Evolutionary conservation across 805 yeast genomes (phyloP).

Genomic region (Candida tallmaniae): DNA sequence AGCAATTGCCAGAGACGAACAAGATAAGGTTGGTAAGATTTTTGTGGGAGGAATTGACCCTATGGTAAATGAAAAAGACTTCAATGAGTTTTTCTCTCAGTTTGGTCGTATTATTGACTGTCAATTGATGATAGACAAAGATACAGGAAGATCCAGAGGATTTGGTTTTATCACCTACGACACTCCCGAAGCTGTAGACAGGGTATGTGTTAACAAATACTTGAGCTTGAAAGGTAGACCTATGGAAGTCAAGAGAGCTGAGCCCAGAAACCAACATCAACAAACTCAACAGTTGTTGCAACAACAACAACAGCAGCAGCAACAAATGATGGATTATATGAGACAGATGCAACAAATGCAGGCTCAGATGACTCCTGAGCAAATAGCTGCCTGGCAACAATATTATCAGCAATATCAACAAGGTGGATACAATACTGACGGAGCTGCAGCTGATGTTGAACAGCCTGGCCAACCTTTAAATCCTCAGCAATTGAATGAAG

Average conservation of each 20-base stretch:
- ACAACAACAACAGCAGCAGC: constrained; percentile 23
- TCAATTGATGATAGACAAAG: constrained; percentile 95
- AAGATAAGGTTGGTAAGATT: constrained; percentile 92
- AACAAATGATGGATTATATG: constrained; percentile 12
- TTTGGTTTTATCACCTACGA: constrained; percentile 96
- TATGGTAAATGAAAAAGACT: constrained; percentile 87
- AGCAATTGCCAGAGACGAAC: constrained; percentile 96
- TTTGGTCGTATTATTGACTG: constrained; percentile 93
- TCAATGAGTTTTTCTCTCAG: constrained; percentile 77
- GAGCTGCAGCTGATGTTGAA: constrained; percentile 17
- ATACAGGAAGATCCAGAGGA: constrained; percentile 94
- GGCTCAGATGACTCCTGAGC: constrained; percentile 60
- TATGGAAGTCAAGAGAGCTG: constrained; percentile 81
- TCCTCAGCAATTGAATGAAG: constrained; percentile 34
- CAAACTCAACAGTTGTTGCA: constrained; percentile 31
- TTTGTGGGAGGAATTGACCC: constrained; percentile 97
- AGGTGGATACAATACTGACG: constrained; percentile 26
- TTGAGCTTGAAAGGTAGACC: constrained; percentile 81
- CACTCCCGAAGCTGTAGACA: constrained; percentile 89
- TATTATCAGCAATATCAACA: constrained; percentile 62
- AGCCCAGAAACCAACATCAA: constrained; percentile 69
- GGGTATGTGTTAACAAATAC: constrained; percentile 76
- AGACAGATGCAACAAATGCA: constrained; percentile 26
- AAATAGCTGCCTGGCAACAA: constrained; percentile 60
- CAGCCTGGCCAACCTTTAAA: constrained; percentile 40